These are phyloP conservation scores for Aspergillus sp. DNA, from an alignment of 2,329 filamentous ascomycete genomes.

Conservation along the genomic window DNA sequence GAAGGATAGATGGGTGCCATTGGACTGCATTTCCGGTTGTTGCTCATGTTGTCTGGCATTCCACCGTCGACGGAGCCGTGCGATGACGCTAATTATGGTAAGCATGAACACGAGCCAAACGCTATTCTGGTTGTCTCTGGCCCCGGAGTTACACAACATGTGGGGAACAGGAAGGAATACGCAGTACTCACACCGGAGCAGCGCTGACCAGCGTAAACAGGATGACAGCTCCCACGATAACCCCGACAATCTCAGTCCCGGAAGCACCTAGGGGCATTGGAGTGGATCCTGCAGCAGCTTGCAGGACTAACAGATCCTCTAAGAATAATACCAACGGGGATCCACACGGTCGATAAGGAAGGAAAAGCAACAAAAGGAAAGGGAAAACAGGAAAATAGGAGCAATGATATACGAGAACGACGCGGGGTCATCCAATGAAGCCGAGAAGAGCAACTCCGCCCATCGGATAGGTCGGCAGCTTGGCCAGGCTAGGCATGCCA, in stretches of 20 bases:
- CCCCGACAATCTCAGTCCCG: slow-evolving; percentile 19
- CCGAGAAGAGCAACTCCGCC: background rate
- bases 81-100: slow-evolving; percentile 9
- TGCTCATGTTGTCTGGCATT: background rate
- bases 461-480: slow-evolving; percentile 12
- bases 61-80: slow-evolving; percentile 3
- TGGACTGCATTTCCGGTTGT: background rate
- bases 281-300: background rate
- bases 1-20: too few relatives aligned
- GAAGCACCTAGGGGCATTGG: slow-evolving; percentile 17
- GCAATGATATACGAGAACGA: slow-evolving; percentile 1
- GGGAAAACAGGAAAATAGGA: slow-evolving; percentile 8
- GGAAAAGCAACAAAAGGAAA: background rate
- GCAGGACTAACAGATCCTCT: background rate
- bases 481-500: background rate
- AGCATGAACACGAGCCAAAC: slow-evolving; percentile 3
- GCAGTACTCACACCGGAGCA: slow-evolving; percentile 18
- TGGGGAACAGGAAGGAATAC: background rate
- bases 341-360: background rate
- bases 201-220: slow-evolving; percentile 23
- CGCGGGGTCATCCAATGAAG: slow-evolving; percentile 1
- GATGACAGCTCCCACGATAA: slow-evolving; percentile 24
- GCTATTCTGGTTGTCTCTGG: slow-evolving; percentile 9
- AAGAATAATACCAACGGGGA: background rate
- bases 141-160: background rate